phyloP scores from a whole-genome alignment of 1,284 basidiomycete genomes.

The Fistulinella cinereoalba region DNA sequence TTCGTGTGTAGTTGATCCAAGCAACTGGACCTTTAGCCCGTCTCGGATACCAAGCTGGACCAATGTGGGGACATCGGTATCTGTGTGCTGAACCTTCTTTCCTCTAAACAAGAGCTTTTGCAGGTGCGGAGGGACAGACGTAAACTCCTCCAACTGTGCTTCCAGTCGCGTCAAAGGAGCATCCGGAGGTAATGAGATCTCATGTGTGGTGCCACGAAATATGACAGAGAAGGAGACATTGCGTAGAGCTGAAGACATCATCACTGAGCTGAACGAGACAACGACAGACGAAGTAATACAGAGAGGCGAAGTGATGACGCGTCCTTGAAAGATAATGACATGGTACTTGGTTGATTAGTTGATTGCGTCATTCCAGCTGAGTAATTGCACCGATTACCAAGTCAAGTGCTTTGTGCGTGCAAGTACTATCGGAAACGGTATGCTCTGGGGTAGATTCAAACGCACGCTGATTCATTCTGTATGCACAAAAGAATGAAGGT shows the following conservation, averaged over 20 bases:
- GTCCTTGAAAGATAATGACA: too few species aligned
- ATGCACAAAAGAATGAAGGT: too few species aligned
- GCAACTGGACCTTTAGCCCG: constrained; percentile 63
- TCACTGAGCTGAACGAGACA: neutral
- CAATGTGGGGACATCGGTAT: constrained; percentile 42
- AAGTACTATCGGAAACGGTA: too few species aligned
- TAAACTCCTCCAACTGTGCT: constrained; percentile 54
- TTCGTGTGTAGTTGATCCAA: constrained; percentile 61
- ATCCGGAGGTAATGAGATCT: constrained; percentile 45
- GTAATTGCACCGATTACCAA: too few species aligned
- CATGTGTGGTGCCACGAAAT: constrained; percentile 48
- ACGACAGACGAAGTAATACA: too few species aligned
- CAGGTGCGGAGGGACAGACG: constrained; percentile 55
- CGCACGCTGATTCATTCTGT: too few species aligned
- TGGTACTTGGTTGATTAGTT: too few species aligned
- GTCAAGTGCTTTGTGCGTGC: too few species aligned
- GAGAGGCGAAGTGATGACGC: too few species aligned
- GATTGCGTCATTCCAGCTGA: too few species aligned
- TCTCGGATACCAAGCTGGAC: constrained; percentile 54
- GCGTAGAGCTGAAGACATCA: constrained; percentile 11
- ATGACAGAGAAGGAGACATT: constrained; percentile 38
- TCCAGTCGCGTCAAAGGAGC: constrained; percentile 49
- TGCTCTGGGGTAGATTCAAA: too few species aligned
- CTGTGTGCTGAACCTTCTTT: constrained; percentile 45
- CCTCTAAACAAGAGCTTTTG: constrained; percentile 75